These are phyloP conservation scores for Gynochthodes officinalis DNA, from an alignment of 257 asterid species.

Conservation along the genomic window DNA sequence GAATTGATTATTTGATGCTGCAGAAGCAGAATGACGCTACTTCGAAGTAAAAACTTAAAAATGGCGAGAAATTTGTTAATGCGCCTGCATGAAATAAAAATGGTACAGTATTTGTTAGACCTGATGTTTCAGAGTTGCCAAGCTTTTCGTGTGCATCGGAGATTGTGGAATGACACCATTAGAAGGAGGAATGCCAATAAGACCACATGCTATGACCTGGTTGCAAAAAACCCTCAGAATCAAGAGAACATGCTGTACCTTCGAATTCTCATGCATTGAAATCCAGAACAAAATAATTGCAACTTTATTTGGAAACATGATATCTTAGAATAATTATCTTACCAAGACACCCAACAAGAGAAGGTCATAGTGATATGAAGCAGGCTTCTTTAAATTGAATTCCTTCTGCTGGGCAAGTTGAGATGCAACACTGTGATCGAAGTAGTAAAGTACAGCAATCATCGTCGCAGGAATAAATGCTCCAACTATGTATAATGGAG, in stretches of 20 bases:
- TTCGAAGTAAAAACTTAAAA: background rate
- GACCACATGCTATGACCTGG: conserved; percentile 91
- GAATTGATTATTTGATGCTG: background rate
- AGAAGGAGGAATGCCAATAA: conserved; percentile 94
- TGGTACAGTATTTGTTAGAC: conserved; percentile 23
- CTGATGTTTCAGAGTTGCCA: conserved; percentile 98
- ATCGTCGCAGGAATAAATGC: conserved; percentile 96
- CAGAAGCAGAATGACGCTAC: background rate
- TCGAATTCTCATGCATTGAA: background rate
- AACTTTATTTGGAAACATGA: background rate
- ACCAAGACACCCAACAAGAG: conserved; percentile 96
- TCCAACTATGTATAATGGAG: conserved; percentile 75
- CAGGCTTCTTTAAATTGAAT: conserved; percentile 88
- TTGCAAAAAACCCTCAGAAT: conserved; percentile 11
- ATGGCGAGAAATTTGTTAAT: background rate
- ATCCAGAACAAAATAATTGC: conserved; percentile 1
- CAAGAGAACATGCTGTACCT: background rate
- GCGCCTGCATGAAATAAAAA: background rate
- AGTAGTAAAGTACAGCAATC: conserved; percentile 98
- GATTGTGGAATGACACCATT: conserved; percentile 99
- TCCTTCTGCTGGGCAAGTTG: conserved; percentile 94
- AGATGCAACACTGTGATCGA: conserved; percentile 97
- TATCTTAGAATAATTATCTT: conserved; percentile 13
- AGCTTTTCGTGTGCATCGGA: conserved; percentile 96
- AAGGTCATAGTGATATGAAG: conserved; percentile 93